Evolutionary conservation across 768 basidiomycete genomes (phyloP).

Genomic region (Lentinula lateritia): DNA sequence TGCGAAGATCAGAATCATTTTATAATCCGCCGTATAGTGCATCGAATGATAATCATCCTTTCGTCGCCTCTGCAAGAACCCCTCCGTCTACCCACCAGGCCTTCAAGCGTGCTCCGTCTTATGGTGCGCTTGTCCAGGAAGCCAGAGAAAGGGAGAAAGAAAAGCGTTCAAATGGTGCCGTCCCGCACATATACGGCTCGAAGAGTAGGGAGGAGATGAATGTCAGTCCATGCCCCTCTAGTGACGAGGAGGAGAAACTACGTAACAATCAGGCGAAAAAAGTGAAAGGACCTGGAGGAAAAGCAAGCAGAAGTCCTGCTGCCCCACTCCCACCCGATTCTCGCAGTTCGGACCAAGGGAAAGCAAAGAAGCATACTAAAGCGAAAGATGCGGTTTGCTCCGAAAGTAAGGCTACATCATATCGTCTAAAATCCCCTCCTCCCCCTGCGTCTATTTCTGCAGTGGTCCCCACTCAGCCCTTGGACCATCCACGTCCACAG

Average conservation of each 20-base stretch:
- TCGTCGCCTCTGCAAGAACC: constrained; percentile 12
- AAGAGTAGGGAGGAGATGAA: constrained; percentile 3
- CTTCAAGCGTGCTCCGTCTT: constrained; percentile 57
- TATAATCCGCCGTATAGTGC: constrained; percentile 23
- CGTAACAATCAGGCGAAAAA: constrained; percentile 61
- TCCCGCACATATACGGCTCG: constrained; percentile 1
- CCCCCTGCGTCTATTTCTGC: neutral
- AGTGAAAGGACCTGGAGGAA: constrained; percentile 29
- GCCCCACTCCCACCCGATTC: constrained; percentile 13
- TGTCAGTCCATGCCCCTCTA: constrained; percentile 46
- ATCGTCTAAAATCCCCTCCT: constrained; percentile 5
- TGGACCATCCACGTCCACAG: constrained; percentile 19
- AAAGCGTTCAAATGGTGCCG: constrained; percentile 5
- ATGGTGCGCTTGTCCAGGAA: constrained; percentile 36
- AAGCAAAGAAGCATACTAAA: constrained; percentile 11
- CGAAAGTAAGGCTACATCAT: neutral
- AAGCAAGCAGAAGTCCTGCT: constrained; percentile 9
- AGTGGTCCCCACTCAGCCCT: constrained; percentile 13
- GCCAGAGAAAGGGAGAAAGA: constrained; percentile 7
- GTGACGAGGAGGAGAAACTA: constrained; percentile 72
- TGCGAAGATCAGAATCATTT: constrained; percentile 47
- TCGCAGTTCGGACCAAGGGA: constrained; percentile 15
- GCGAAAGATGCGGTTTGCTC: neutral
- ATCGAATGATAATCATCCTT: constrained; percentile 22
- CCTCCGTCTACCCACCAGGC: constrained; percentile 11